Conservation (phyloP, 2,329 filamentous ascomycete species). For the Fusarium tupiense region DNA sequence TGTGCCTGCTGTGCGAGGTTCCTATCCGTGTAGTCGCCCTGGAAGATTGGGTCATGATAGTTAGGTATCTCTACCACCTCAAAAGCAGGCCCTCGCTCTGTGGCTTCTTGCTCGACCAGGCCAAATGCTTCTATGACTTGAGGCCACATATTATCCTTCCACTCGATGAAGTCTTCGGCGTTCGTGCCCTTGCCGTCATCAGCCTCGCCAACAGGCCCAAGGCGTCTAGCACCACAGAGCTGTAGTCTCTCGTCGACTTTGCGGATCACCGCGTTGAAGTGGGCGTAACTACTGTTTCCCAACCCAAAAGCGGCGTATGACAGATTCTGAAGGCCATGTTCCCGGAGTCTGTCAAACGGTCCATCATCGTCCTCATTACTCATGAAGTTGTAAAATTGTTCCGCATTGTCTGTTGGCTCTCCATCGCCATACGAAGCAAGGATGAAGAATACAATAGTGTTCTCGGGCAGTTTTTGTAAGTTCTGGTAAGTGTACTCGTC, state of each 20-base stretch:
- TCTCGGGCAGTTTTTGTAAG: neutral
- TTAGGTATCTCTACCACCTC: accelerated
- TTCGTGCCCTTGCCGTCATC: neutral
- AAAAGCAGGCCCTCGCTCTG: neutral
- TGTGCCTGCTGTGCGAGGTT: neutral
- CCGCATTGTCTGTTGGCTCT: neutral
- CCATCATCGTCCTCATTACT: neutral
- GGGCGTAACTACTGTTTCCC: neutral
- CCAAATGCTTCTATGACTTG: accelerated
- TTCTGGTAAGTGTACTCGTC: neutral
- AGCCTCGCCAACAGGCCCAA: neutral
- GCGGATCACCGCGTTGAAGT: neutral
- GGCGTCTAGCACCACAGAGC: neutral
- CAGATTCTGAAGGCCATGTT: neutral
- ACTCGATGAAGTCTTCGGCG: neutral
- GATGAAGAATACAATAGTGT: accelerated
- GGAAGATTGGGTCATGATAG: neutral
- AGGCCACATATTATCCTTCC: neutral
- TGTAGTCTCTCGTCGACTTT: neutral
- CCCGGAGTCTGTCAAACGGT: neutral
- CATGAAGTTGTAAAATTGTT: neutral
- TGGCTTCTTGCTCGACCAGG: neutral
- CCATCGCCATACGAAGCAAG: neutral
- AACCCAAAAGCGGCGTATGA: neutral
- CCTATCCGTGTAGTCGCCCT: neutral